A percentile compares a stretch with the other conserved stretches of the same genome.
Conservation (phyloP, 306 rosid species). For the Biancaea sappan region DNA sequence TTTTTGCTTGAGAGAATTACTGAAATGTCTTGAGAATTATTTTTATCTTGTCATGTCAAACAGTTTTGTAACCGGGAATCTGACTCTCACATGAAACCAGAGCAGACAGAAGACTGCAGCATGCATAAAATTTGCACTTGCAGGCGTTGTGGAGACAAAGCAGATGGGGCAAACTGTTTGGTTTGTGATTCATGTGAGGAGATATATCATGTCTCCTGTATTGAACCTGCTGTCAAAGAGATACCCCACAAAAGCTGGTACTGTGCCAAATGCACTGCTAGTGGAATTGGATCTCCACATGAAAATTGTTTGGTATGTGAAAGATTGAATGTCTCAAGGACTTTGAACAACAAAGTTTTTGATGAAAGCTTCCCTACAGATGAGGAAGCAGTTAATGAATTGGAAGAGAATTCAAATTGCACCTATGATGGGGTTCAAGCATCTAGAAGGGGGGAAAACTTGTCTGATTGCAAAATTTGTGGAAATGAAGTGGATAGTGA, state of each 20-base stretch:
- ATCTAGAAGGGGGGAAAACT: slow-evolving; percentile 21
- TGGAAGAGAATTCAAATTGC: slow-evolving; percentile 57
- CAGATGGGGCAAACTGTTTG: slow-evolving; percentile 75
- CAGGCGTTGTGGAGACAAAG: slow-evolving; percentile 67
- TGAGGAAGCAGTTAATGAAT: slow-evolving; percentile 46
- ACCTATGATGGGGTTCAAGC: slow-evolving; percentile 47
- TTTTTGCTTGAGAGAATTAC: slow-evolving; percentile 28
- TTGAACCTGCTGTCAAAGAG: slow-evolving; percentile 78
- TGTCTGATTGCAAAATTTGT: slow-evolving; percentile 64
- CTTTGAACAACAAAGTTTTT: slow-evolving; percentile 40
- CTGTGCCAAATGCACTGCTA: slow-evolving; percentile 66
- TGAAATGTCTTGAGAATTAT: slow-evolving; percentile 31
- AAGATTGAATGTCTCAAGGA: slow-evolving; percentile 55
- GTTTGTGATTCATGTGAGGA: slow-evolving; percentile 98
- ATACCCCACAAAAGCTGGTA: slow-evolving; percentile 88
- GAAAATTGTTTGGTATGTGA: slow-evolving; percentile 79
- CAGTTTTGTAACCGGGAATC: slow-evolving; percentile 57
- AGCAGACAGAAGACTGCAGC: slow-evolving; percentile 53
- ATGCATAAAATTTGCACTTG: slow-evolving; percentile 56
- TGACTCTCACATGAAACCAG: slow-evolving; percentile 59
- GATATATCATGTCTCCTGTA: slow-evolving; percentile 86
- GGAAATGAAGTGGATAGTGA: slow-evolving; percentile 52
- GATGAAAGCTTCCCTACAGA: slow-evolving; percentile 47
- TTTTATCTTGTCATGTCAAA: slow-evolving; percentile 39
- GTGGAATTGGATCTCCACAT: slow-evolving; percentile 64